Evolutionary conservation across 2,329 filamentous ascomycete species (phyloP).

Genomic region (Epichloe festucae): DNA sequence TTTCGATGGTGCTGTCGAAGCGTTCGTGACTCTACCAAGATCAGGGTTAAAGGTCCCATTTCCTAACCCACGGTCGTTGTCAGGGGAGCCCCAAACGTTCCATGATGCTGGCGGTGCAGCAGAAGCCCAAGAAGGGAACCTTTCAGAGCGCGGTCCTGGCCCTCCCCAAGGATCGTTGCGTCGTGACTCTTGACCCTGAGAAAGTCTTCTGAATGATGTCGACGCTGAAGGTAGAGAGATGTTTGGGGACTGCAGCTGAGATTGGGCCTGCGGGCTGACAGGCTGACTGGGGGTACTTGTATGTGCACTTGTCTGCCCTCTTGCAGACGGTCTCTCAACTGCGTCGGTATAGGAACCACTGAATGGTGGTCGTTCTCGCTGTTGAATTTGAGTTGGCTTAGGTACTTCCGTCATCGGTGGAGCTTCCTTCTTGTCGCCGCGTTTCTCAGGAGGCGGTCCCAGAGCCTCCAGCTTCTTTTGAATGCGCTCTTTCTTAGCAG

Average conservation of each 20-base stretch:
- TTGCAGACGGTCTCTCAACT: background rate
- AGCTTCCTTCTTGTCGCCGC: constrained; percentile 39
- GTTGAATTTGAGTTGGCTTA: constrained; percentile 22
- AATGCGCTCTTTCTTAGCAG: constrained; percentile 57
- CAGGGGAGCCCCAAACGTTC: constrained; percentile 67
- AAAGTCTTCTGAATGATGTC: constrained; percentile 14
- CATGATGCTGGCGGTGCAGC: constrained; percentile 31
- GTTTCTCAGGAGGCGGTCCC: constrained; percentile 49
- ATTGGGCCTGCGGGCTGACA: constrained; percentile 1
- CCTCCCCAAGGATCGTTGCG: constrained; percentile 25
- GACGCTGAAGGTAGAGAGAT: constrained; percentile 9
- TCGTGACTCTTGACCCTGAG: constrained; percentile 21
- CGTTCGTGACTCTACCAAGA: constrained; percentile 35
- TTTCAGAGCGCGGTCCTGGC: constrained; percentile 29
- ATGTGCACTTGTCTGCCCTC: background rate
- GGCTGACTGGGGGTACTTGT: background rate
- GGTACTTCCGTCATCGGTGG: constrained; percentile 27
- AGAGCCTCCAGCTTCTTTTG: constrained; percentile 59
- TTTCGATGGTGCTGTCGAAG: constrained; percentile 19
- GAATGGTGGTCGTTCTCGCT: constrained; percentile 14
- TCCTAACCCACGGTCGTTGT: constrained; percentile 56
- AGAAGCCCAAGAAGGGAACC: constrained; percentile 37
- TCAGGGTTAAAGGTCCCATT: constrained; percentile 65
- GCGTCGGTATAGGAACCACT: constrained; percentile 8
- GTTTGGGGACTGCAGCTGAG: constrained; percentile 8